Base-by-base conservation (phyloP, 2,329 filamentous ascomycete species). In the Sclerotiophoma versabilis region DNA sequence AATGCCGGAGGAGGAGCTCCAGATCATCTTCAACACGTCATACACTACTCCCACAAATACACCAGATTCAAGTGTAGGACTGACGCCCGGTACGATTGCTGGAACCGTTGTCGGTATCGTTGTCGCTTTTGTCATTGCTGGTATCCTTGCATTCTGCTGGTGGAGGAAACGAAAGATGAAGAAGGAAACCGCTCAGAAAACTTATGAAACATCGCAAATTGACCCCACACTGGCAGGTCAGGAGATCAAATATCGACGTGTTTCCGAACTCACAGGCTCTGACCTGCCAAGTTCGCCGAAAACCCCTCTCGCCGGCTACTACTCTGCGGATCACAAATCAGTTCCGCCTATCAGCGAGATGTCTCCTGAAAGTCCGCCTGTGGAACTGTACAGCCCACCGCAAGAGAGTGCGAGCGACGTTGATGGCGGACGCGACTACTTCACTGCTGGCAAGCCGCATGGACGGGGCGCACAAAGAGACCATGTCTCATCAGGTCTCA, bases 51-150 rank as follows among this genome's bases (percentile, higher is more conserved):
- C 15, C 14, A 20, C 43, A 22, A 9, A 44, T n/a, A 47, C 44
- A 10, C 15, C 52, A 2, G 37, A 48, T 1, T 48, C 58, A 4
- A 36, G 37, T 7, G 52, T 46, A 15, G 62, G 57, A 5, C 59
- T 75, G 19, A 57, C 65, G 5, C 44, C 62, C 6, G 73, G 69
- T 7, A 68, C 72, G 2, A 66, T 75, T 9, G 70, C 67, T 14
- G 72, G 73, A 1, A 70, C 71, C 1, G 71, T 73, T 6, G 69
- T 72, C 5, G 73, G 72, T 1, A 67, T 74, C 11, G 62, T 74
- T 3, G 42, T 66, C 4, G 61, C 57, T 1, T 67, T 73, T 30
- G 30, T 62, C 0, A 53, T 70, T 5, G 56, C 63, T 5, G 66
- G 58, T n/a, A 30, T 71, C 12, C 63, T 46, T 10, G 59, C 49